phyloP scores from a whole-genome alignment of 1,139 yeast genomes.

The Dujonia santamariae region DNA sequence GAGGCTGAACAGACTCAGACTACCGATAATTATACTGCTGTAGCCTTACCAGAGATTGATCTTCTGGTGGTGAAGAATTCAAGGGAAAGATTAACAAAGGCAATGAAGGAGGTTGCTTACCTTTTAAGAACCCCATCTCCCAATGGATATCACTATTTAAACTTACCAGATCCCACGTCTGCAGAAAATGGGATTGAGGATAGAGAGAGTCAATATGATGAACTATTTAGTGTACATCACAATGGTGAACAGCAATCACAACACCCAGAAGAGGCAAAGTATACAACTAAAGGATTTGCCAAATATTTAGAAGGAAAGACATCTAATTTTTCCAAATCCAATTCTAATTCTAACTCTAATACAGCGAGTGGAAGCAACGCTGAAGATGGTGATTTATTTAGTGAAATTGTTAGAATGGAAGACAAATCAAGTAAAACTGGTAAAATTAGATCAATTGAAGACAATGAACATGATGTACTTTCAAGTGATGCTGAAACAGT shows the following conservation, averaged over 20 bases:
- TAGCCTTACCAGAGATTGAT: slow-evolving; percentile 37
- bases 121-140: slow-evolving; percentile 37
- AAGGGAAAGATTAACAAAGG: slow-evolving; percentile 35
- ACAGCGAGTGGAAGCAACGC: neutral
- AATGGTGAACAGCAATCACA: too few relatives aligned
- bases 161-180: slow-evolving; percentile 17
- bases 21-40: neutral
- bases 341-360: too few relatives aligned
- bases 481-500: slow-evolving; percentile 26
- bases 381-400: slow-evolving; percentile 5
- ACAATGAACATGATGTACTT: neutral
- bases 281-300: too few relatives aligned
- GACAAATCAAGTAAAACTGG: slow-evolving; percentile 4
- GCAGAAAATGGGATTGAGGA: slow-evolving; percentile 2
- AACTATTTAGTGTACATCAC: too few relatives aligned
- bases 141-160: slow-evolving; percentile 17
- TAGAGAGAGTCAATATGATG: slow-evolving; percentile 5
- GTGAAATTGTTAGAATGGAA: slow-evolving; percentile 8
- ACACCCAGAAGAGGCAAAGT: too few relatives aligned
- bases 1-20: neutral
- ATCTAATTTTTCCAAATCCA: too few relatives aligned
- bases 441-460: slow-evolving; percentile 1
- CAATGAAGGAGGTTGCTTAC: slow-evolving; percentile 42
- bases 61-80: slow-evolving; percentile 37
- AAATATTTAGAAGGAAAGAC: slow-evolving; percentile 3